Evolutionary conservation across 2,329 filamentous ascomycete species (phyloP).

Genomic region (Colletotrichum higginsianum): DNA sequence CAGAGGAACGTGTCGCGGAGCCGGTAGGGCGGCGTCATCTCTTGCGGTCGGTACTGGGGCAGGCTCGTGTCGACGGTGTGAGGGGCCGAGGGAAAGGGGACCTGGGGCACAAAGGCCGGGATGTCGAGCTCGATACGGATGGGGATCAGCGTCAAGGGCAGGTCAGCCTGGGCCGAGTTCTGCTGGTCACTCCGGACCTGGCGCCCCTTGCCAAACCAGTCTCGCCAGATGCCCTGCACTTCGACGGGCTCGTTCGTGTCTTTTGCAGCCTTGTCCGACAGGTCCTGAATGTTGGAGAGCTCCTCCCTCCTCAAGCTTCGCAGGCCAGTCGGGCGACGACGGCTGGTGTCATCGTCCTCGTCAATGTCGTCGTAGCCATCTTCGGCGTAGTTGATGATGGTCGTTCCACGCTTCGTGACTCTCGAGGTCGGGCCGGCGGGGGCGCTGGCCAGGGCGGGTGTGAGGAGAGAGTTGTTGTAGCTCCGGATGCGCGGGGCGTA

Average conservation of each 20-base stretch:
- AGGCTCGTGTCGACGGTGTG: conserved; percentile 77
- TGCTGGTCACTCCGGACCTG: conserved; percentile 71
- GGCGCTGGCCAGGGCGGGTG: conserved; percentile 82
- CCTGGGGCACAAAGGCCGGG: conserved; percentile 78
- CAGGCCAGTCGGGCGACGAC: conserved; percentile 86
- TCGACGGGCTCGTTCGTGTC: conserved; percentile 85
- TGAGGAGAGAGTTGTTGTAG: conserved; percentile 93
- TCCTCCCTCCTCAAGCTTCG: conserved; percentile 85
- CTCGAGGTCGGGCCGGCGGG: conserved; percentile 78
- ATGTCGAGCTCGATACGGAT: conserved; percentile 98
- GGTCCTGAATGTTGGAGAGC: conserved; percentile 72
- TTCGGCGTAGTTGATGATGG: conserved; percentile 97
- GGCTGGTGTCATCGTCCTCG: conserved; percentile 80
- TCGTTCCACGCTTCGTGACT: conserved; percentile 97
- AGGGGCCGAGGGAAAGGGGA: conserved; percentile 72
- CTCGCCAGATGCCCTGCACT: conserved; percentile 91
- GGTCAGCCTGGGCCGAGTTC: conserved; percentile 75
- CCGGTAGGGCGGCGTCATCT: conserved; percentile 86
- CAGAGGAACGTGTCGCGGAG: conserved; percentile 96
- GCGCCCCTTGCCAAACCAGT: conserved; percentile 89
- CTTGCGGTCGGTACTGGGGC: conserved; percentile 84
- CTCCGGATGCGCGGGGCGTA: conserved; percentile 92
- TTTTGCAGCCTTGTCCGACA: conserved; percentile 85
- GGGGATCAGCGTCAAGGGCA: conserved; percentile 92
- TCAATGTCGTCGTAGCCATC: conserved; percentile 89